These are phyloP conservation scores for Ceratobasidium sp. DNA, from an alignment of 1,284 basidiomycete species.

Conservation along the genomic window DNA sequence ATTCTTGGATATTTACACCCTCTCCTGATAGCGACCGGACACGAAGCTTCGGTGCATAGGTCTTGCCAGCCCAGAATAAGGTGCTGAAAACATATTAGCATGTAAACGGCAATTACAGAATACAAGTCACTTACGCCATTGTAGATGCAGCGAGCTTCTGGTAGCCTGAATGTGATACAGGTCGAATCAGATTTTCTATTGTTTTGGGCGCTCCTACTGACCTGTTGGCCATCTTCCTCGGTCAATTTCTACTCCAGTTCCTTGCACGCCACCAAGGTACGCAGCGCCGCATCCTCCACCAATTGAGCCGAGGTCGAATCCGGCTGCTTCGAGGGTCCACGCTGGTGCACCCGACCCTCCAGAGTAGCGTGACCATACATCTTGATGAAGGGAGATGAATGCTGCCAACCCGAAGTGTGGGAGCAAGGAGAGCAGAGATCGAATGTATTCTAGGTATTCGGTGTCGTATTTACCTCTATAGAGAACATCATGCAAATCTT, in stretches of 20 bases:
- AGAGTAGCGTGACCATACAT: slow-evolving; percentile 94
- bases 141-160: slow-evolving; percentile 84
- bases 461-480: slow-evolving; percentile 82
- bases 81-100: slow-evolving; percentile 60
- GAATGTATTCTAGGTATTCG: slow-evolving; percentile 87
- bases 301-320: slow-evolving; percentile 81
- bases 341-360: slow-evolving; percentile 94
- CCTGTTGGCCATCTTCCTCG: slow-evolving; percentile 86
- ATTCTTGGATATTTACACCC: slow-evolving; percentile 79
- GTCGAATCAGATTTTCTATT: background rate
- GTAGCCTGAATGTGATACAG: slow-evolving; percentile 70
- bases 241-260: slow-evolving; percentile 66
- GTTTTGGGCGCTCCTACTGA: slow-evolving; percentile 55
- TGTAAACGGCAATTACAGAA: background rate
- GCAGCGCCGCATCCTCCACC: slow-evolving; percentile 82
- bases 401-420: slow-evolving; percentile 84
- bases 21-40: slow-evolving; percentile 56
- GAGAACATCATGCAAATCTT: background rate
- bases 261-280: slow-evolving; percentile 83
- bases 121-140: slow-evolving; percentile 69
- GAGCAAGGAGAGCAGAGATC: slow-evolving; percentile 78
- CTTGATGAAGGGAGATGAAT: slow-evolving; percentile 88
- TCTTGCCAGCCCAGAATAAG: slow-evolving; percentile 91
- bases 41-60: slow-evolving; percentile 80
- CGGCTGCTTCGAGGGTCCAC: slow-evolving; percentile 87